Evolutionary conservation across 495 filamentous ascomycete genomes (phyloP).

Genomic region (Aspergillus leporis): DNA sequence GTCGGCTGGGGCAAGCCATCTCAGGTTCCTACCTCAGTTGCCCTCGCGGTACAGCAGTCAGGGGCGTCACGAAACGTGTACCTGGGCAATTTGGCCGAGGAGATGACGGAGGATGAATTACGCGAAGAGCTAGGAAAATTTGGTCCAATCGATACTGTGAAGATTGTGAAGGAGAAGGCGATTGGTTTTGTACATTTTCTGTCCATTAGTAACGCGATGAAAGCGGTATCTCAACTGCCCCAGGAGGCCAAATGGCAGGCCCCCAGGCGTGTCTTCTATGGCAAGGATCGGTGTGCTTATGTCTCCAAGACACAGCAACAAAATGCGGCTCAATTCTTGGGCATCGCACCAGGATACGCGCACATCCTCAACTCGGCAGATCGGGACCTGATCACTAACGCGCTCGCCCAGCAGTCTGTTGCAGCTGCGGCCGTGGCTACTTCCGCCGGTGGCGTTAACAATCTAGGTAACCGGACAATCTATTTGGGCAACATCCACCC

Average conservation of each 20-base stretch:
- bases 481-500: conserved; percentile 99
- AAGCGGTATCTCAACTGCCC: conserved; percentile 94
- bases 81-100: conserved; percentile 88
- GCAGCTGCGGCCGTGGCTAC: conserved; percentile 96
- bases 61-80: conserved; percentile 99
- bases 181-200: conserved; percentile 98
- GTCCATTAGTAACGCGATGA: conserved; percentile 97
- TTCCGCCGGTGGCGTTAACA: conserved; percentile 93
- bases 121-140: conserved; percentile 96
- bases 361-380: conserved; percentile 95
- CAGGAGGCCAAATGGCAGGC: conserved; percentile 97
- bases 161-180: conserved; percentile 96
- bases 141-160: conserved; percentile 93
- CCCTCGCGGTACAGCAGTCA: conserved; percentile 93
- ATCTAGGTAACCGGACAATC: conserved; percentile 94
- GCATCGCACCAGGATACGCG: conserved; percentile 96
- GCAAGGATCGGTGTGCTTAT: conserved; percentile 97
- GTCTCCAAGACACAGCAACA: conserved; percentile 99
- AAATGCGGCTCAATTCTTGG: conserved; percentile 96
- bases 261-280: conserved; percentile 94
- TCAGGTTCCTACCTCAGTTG: conserved; percentile 95
- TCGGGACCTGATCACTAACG: conserved; percentile 91
- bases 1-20: conserved; percentile 99
- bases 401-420: conserved; percentile 94
- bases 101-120: conserved; percentile 85